These are phyloP conservation scores for Xylaria nigripes DNA, from an alignment of 495 filamentous ascomycete species.

Conservation along the genomic window DNA sequence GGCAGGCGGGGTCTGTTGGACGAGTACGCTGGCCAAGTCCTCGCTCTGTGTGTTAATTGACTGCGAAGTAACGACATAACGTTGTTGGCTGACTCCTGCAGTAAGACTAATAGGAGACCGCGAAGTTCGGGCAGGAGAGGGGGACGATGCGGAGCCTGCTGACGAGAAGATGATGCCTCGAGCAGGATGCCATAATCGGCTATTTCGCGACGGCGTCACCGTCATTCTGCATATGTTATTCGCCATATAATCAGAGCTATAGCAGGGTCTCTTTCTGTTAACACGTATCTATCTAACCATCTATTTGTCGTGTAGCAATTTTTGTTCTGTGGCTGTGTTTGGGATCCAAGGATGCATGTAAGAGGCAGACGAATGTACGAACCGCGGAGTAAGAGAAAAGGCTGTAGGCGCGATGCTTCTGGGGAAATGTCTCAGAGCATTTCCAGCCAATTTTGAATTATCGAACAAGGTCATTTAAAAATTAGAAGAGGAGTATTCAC, in stretches of 20 bases:
- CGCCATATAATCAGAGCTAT: conserved; percentile 8
- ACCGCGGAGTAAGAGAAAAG: conserved; percentile 3
- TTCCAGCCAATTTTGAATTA: conserved; percentile 14
- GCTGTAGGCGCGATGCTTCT: conserved; percentile 6
- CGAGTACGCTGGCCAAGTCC: background rate
- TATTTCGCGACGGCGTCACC: conserved; percentile 15
- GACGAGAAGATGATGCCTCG: conserved; percentile 34
- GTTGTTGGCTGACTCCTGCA: background rate
- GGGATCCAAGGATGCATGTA: background rate
- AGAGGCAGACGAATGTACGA: background rate
- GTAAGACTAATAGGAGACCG: background rate
- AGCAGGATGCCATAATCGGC: conserved; percentile 32
- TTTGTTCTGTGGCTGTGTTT: background rate
- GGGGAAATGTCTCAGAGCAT: conserved; percentile 18
- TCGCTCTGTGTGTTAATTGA: background rate
- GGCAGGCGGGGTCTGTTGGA: background rate
- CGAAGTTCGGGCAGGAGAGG: conserved; percentile 7
- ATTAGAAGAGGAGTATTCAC: background rate
- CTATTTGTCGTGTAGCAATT: too few species aligned
- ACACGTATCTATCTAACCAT: background rate
- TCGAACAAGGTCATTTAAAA: conserved; percentile 18
- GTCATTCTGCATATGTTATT: conserved; percentile 21
- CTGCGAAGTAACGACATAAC: background rate
- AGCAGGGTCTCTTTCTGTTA: conserved; percentile 7
- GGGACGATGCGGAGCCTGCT: conserved; percentile 8